Base-by-base conservation (phyloP, 164 flowering plant species). In the Nymphaea colorata region DNA sequence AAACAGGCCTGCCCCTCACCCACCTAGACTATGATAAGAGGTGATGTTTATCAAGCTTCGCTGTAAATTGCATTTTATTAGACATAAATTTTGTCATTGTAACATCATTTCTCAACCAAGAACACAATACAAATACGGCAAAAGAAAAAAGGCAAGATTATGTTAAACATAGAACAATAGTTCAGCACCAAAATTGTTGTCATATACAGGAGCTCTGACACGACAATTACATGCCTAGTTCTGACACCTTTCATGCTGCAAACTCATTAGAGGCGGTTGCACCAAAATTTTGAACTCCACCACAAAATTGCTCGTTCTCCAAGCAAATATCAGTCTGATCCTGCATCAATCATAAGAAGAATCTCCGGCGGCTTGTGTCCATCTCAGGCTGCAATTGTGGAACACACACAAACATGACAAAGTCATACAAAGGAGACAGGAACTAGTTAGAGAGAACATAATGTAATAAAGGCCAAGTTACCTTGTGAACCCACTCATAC, bases 401-500 rank as follows among this genome's bases (percentile, higher is more conserved):
- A 73, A 45, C 44, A 67, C 8, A 5, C 14, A 73, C 64, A n/a
- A n/a, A n/a, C n/a, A 15, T 3, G 18, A 17, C 15, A 43, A 44
- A n/a, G 45, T 59, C 10, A 4, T 10, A 16, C 25, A 43, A n/a
- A 17, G 14, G 17, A 41, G 16, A 8, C 57, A 41, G 16, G 42
- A 43, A 59, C 62, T n/a, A 43, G 62, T 16, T 18, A 17, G 25
- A 12, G n/a, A 41, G 41, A 12, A 12, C 62, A 17, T 7, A 3
- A 10, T 41, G 59, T 5, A 41, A 67, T 10, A 61, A 36, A 18
- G 16, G 17, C 64, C 63, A 8, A 64, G 6, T 44, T 83, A 91
- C 98, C 98, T 94, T 94, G 79, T 87, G 97, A 76, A 82, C 93
- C 99, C 99, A 94, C 74, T 91, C 99, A 76, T 74, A 90, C 77